Conservation (phyloP, 164 flowering plant genomes). For the Magnolia changhungtana region DNA sequence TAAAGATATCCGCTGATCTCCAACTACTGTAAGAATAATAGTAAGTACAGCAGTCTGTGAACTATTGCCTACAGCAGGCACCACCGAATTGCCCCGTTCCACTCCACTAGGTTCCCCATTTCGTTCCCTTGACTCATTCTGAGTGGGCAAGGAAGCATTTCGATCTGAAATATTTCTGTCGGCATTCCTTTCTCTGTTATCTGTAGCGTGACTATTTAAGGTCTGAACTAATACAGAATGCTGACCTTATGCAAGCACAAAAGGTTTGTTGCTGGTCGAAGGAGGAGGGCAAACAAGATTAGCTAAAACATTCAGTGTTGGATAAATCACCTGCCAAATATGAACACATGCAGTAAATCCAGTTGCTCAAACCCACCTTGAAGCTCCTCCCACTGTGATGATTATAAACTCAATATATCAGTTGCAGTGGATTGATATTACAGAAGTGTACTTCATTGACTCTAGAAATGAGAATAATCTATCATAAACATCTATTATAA, state of each 20-base stretch:
- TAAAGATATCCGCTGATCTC: slow-evolving; percentile 85
- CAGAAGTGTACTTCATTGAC: no score
- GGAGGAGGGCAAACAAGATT: slow-evolving; percentile 99
- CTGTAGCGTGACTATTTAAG: slow-evolving; percentile 40
- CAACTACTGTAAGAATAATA: slow-evolving; percentile 66
- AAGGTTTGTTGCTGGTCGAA: slow-evolving; percentile 76
- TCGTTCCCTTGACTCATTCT: slow-evolving; percentile 49
- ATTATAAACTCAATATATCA: no score
- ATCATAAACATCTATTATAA: no score
- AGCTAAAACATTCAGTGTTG: slow-evolving; percentile 76
- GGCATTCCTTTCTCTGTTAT: slow-evolving; percentile 46
- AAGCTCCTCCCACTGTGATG: no score
- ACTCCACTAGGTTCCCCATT: slow-evolving; percentile 44
- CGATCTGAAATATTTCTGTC: slow-evolving; percentile 49
- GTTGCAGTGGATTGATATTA: no score
- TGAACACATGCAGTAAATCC: background rate
- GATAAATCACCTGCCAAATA: slow-evolving; percentile 70
- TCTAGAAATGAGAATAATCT: no score
- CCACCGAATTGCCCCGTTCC: slow-evolving; percentile 39
- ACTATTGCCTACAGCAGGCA: slow-evolving; percentile 17
- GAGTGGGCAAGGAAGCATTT: slow-evolving; percentile 27
- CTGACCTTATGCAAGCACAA: slow-evolving; percentile 51
- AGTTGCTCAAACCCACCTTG: no score
- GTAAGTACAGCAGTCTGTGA: slow-evolving; percentile 40
- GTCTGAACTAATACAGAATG: slow-evolving; percentile 46